These are phyloP conservation scores for Phialemonium atrogriseum DNA, from an alignment of 2,329 filamentous ascomycete genomes.

Conservation along the genomic window DNA sequence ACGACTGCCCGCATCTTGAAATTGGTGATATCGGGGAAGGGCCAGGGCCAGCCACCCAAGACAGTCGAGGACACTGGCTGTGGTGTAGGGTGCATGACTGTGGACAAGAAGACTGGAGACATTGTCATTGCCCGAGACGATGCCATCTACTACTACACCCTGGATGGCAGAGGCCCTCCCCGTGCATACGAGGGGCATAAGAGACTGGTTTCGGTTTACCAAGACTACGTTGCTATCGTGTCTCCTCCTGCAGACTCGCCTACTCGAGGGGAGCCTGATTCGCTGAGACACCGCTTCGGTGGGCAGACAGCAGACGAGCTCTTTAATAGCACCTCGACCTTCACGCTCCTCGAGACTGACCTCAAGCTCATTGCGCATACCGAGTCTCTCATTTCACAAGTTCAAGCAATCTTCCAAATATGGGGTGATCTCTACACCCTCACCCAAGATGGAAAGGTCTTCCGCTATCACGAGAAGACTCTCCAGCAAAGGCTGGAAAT, in stretches of 20 bases:
- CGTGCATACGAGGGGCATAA: constrained; percentile 91
- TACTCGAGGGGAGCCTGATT: constrained; percentile 43
- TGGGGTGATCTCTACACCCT: constrained; percentile 93
- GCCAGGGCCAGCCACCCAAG: constrained; percentile 81
- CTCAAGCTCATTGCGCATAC: constrained; percentile 84
- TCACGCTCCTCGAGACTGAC: constrained; percentile 87
- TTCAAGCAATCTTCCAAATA: constrained; percentile 72
- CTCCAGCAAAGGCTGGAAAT: constrained; percentile 89
- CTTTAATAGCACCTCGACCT: constrained; percentile 79
- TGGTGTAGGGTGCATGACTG: constrained; percentile 88
- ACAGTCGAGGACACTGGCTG: constrained; percentile 86
- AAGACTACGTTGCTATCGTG: constrained; percentile 80
- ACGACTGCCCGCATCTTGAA: constrained; percentile 85
- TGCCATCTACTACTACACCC: constrained; percentile 87
- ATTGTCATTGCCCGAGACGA: constrained; percentile 91
- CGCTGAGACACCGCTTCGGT: constrained; percentile 64
- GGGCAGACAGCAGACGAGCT: constrained; percentile 64
- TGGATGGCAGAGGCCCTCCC: constrained; percentile 76
- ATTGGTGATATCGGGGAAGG: constrained; percentile 76
- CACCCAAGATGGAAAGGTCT: constrained; percentile 82
- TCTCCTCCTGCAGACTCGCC: constrained; percentile 60
- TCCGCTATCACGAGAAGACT: constrained; percentile 82
- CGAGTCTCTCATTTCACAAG: constrained; percentile 72
- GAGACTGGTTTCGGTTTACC: constrained; percentile 68
- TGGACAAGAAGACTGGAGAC: constrained; percentile 71